Evolutionary conservation across 192 early-diverging fungal genomes (phyloP).

Genomic region (Dimargaris verticillata): DNA sequence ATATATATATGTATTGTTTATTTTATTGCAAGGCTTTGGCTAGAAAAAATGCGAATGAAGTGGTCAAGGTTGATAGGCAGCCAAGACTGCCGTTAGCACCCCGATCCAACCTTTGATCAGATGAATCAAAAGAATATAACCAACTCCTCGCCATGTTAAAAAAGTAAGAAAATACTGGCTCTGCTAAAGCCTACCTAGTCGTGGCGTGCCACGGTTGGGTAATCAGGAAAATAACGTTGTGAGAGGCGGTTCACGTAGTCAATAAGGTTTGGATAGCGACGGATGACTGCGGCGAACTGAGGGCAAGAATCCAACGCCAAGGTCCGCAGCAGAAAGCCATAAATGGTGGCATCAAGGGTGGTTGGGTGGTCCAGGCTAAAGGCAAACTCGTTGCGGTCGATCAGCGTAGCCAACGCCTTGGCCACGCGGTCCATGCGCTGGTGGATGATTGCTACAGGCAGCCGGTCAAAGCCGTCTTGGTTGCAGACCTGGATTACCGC

Average conservation of each 20-base stretch:
- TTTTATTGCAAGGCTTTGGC: too few relatives aligned
- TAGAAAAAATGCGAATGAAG: too few relatives aligned
- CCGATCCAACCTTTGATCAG: too few relatives aligned
- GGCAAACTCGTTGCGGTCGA: constrained; percentile 5
- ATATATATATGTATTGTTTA: too few relatives aligned
- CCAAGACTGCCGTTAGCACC: too few relatives aligned
- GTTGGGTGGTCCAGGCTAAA: constrained; percentile 2
- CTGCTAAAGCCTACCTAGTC: too few relatives aligned
- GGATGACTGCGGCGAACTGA: background rate
- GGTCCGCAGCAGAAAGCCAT: background rate
- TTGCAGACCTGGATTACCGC: background rate
- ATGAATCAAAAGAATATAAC: too few relatives aligned
- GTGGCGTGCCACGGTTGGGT: background rate
- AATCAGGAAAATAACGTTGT: constrained; percentile 1
- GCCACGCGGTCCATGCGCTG: background rate
- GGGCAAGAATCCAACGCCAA: constrained; percentile 1
- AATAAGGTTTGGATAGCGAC: background rate
- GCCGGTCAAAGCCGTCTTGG: background rate
- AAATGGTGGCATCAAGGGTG: constrained; percentile 1
- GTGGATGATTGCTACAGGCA: background rate
- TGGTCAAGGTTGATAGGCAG: too few relatives aligned
- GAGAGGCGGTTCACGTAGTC: constrained; percentile 8
- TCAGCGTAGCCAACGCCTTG: background rate
- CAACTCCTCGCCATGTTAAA: too few relatives aligned
- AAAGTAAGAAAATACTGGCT: too few relatives aligned